phyloP scores from a whole-genome alignment of 2,329 filamentous ascomycete genomes.

The Zymoseptoria tritici region DNA sequence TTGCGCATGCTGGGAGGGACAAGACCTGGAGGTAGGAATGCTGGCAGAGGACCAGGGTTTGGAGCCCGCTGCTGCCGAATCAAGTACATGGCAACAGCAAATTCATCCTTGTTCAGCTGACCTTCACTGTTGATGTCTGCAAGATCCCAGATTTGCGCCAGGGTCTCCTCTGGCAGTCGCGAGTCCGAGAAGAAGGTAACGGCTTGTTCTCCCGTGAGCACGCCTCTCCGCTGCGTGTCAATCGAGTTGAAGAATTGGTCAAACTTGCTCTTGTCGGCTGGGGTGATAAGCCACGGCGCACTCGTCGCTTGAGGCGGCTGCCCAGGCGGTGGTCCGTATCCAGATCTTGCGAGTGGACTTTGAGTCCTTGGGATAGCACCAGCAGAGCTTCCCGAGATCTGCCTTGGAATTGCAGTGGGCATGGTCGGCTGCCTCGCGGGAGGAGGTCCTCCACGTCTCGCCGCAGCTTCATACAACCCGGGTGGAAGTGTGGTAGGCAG shows the following conservation, averaged over 20 bases:
- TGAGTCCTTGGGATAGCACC: constrained; percentile 49
- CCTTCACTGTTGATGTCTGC: constrained; percentile 90
- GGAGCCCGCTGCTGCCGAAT: constrained; percentile 82
- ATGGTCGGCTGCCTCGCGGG: constrained; percentile 21
- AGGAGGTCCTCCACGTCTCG: constrained; percentile 53
- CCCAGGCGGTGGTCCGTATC: constrained; percentile 41
- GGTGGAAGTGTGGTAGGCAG: constrained; percentile 76
- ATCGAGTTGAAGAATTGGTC: constrained; percentile 78
- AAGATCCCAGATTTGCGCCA: constrained; percentile 96
- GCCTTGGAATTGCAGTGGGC: constrained; percentile 61
- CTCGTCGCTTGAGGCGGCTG: constrained; percentile 49
- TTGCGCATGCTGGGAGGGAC: constrained; percentile 79
- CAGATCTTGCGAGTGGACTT: constrained; percentile 47
- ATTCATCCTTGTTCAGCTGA: constrained; percentile 77
- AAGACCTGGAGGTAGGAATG: constrained; percentile 69
- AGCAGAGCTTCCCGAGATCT: constrained; percentile 59
- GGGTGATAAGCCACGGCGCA: constrained; percentile 72
- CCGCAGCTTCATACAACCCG: constrained; percentile 82
- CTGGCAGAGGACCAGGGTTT: constrained; percentile 61
- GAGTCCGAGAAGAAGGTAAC: constrained; percentile 93
- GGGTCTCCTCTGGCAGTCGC: constrained; percentile 73
- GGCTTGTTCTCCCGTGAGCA: constrained; percentile 88
- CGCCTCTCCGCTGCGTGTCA: constrained; percentile 72
- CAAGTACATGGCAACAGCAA: constrained; percentile 94
- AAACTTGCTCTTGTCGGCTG: constrained; percentile 79